Evolutionary conservation across 495 filamentous ascomycete genomes (phyloP), one percentile per base, ranked within the genome.

Genomic region (Baudoinia panamericana): DNA sequence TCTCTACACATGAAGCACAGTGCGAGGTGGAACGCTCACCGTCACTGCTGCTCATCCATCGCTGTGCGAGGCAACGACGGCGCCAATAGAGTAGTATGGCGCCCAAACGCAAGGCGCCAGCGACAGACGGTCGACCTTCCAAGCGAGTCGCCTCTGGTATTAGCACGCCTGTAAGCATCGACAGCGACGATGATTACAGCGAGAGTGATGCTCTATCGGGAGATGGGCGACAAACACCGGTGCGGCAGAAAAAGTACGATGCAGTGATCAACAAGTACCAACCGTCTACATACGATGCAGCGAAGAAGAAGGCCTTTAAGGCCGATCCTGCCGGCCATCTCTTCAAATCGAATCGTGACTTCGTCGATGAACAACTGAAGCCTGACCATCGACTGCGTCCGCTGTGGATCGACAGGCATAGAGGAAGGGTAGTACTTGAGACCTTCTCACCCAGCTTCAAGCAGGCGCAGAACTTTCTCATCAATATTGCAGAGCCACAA

Each of bases 381-480:
- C 73, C 76, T 5, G 87, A 96, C 58, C 86, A 93, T 67, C 73
- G 73, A 30, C 80, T 80, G 48, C 78, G 90, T 10, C 90, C 90
- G 17, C 65, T 97, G 32, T 96, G 83, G 81, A 86, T 97, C 51
- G 84, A 95, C 59, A 84, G 84, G 1, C 53, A 68, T 17, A 81
- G 78, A 52, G 85, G 82, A 30, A 75, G 76, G 45, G 87, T 99
- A 56, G 84, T 90, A 18, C 68, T 96, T n/a, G 90, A 99, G 67
- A 92, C 84, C 47, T 96, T 95, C 65, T 85, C 78, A 23, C 82
- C 86, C 1, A 62, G 87, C 28, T 80, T 86, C 16, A 68, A 76
- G 24, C 78, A 87, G 54, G 90, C 85, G 2, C 83, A 93, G 49
- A 85, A 93, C 57, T 95, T 97, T 60, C 67, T 97, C 41, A 92